Evolutionary conservation across 164 flowering plant genomes (phyloP), one percentile per base, ranked within the genome.

Genomic region (Malania oleifera): DNA sequence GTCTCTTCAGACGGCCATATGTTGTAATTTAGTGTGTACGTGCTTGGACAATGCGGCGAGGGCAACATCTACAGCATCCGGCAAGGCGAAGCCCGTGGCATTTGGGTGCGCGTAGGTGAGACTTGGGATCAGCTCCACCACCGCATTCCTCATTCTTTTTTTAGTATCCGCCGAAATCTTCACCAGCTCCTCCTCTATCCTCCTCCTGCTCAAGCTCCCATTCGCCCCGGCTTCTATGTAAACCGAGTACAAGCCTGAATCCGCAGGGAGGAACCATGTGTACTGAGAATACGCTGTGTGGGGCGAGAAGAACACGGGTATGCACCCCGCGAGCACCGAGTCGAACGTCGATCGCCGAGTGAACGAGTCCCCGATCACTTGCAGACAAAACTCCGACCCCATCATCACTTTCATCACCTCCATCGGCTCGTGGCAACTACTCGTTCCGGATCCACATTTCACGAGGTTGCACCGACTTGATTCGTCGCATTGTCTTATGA

Each of bases 311-410:
- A 85, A 82, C 31, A 85, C 87, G 23, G 91, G 87, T 10, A 85
- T 73, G 67, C 91, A 85, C 1, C 91, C 91, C 0, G 84, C 66
- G 0, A 85, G 63, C 7, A 82, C 28, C 31, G 91, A 63, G 62
- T 85, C 87, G 69, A 85, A 85, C 24, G 80, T 78, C 9, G 91
- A 85, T 41, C 87, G 58, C 29, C 85, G 60, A 4, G 91, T 85
- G 76, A 70, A 82, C 23, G 85, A 82, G 68, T 85, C 91, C 1
- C 91, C 91, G 0, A 81, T 77, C 0, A 87, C 87, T 48, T 85
- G 91, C 60, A 79, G 39, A 53, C 87, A 85, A 57, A 80, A 85
- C 23, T 50, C 37, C 0, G 85, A 80, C 56, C 14, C n/a, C 11
- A 12, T 67, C 85, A 84, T 78, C 13, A 69, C 79, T 2, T 45